Evolutionary conservation across 2,329 filamentous ascomycete genomes (phyloP).

Genomic region (Colletotrichum sublineola): DNA sequence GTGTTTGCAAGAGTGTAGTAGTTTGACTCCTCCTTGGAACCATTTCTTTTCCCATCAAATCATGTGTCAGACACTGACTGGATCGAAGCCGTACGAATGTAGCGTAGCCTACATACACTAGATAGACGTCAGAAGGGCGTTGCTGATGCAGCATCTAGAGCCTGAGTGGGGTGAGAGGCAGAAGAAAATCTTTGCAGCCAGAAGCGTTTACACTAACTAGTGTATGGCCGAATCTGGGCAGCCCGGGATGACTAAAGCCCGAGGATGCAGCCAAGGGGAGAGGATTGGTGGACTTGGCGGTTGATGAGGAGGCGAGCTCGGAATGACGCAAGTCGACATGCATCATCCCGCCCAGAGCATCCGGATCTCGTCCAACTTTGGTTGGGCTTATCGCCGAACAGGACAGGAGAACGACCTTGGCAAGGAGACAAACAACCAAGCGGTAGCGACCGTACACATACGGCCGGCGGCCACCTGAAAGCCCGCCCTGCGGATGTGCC

Average conservation of each 20-base stretch:
- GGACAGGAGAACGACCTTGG: neutral
- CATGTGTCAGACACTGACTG: neutral
- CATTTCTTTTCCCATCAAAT: neutral
- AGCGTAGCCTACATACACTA: neutral
- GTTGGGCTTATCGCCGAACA: neutral
- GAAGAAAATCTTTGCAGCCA: neutral
- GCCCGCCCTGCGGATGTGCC: neutral
- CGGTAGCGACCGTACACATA: neutral
- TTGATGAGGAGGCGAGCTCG: neutral
- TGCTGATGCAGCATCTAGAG: neutral
- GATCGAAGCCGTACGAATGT: neutral
- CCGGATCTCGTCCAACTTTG: neutral
- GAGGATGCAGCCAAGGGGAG: neutral
- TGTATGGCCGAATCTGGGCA: neutral
- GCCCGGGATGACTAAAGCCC: neutral
- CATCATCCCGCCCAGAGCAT: neutral
- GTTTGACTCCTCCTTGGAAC: neutral
- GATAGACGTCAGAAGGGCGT: neutral
- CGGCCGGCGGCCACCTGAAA: neutral
- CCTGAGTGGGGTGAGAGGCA: neutral
- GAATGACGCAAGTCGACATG: constrained; percentile 4
- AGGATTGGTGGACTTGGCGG: neutral
- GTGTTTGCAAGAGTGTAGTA: neutral
- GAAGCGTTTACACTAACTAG: neutral
- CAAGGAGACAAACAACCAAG: neutral